These are phyloP conservation scores for Aureobasidium sp. DNA, from an alignment of 2,329 filamentous ascomycete genomes.

Conservation along the genomic window DNA sequence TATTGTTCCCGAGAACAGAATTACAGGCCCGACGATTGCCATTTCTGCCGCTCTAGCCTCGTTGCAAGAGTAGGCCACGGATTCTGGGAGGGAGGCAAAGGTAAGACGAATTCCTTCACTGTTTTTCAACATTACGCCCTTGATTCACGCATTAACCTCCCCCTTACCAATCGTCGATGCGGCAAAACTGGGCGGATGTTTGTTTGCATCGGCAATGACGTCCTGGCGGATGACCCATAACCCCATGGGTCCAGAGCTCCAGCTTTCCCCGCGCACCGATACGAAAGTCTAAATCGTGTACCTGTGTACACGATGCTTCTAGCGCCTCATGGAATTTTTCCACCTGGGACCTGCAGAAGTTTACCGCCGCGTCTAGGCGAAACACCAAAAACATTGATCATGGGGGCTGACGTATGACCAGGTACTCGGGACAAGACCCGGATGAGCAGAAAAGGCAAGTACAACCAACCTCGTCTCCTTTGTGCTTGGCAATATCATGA, in stretches of 20 bases:
- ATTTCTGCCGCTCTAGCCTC: slow-evolving; percentile 61
- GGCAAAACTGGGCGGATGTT: not conserved
- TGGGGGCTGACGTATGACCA: slow-evolving; percentile 13
- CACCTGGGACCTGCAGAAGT: not conserved
- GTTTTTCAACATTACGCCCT: not conserved
- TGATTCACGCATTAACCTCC: not conserved
- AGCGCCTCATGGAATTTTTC: not conserved
- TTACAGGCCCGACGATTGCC: slow-evolving; percentile 67
- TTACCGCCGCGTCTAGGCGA: not conserved
- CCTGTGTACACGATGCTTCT: not conserved
- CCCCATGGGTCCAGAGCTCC: not conserved
- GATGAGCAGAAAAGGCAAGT: slow-evolving; percentile 60
- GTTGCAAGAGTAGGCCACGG: slow-evolving; percentile 58
- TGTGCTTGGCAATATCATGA: not conserved
- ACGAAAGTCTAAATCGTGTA: slow-evolving; percentile 4
- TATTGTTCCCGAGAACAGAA: slow-evolving; percentile 55
- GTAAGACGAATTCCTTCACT: slow-evolving; percentile 18
- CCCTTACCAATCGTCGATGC: not conserved
- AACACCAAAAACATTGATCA: not conserved
- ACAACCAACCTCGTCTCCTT: not conserved
- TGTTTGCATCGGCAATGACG: slow-evolving; percentile 3
- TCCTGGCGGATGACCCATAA: not conserved
- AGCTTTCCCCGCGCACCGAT: slow-evolving; percentile 1
- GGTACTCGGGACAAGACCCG: slow-evolving; percentile 61
- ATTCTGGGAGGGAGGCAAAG: slow-evolving; percentile 79